Conservation (phyloP, 208 protist genomes). For the Eutreptiella sp. region DNA sequence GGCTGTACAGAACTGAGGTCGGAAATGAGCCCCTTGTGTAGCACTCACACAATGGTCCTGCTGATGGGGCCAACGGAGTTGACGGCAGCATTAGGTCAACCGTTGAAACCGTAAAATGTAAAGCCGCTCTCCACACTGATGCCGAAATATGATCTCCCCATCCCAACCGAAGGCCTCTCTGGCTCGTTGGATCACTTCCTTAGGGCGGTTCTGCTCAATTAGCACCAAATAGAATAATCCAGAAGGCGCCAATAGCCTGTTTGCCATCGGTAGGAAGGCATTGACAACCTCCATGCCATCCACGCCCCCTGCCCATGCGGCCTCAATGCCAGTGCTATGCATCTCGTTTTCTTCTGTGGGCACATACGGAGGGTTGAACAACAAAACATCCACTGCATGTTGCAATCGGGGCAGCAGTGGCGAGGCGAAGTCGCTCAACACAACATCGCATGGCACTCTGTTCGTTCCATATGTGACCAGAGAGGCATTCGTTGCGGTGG, state of each 20-base stretch:
- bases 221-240: constrained; percentile 11
- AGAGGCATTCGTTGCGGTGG: not conserved
- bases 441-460: not conserved
- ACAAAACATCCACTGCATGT: not conserved
- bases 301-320: constrained; percentile 6
- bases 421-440: not conserved
- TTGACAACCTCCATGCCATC: constrained; percentile 13
- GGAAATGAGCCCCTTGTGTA: no score
- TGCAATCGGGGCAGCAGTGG: not conserved
- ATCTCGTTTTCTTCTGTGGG: constrained; percentile 4
- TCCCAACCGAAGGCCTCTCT: no score
- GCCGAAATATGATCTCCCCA: no score
- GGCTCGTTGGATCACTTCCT: constrained; percentile 17
- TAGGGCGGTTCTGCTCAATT: constrained; percentile 12
- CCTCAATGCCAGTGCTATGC: not conserved
- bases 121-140: no score
- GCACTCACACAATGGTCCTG: no score
- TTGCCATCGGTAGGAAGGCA: constrained; percentile 1
- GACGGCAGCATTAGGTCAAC: no score
- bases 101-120: no score
- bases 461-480: constrained; percentile 1
- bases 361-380: constrained; percentile 22
- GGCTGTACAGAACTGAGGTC: no score
- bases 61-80: no score
- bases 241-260: not conserved